Evolutionary conservation across 306 rosid genomes (phyloP).

Genomic region (Mimosa pudica): DNA sequence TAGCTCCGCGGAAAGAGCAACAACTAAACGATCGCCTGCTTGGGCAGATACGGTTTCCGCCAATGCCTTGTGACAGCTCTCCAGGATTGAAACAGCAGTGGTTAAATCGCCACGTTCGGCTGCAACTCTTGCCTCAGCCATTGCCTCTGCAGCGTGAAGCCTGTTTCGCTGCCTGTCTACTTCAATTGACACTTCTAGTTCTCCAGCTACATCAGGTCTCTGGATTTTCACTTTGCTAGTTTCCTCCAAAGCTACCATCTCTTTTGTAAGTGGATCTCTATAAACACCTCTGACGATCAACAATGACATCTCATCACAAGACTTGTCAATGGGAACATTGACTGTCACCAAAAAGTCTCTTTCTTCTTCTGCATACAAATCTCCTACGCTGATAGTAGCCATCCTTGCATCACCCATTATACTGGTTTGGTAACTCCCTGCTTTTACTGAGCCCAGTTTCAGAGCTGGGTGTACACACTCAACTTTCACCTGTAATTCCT

Average conservation of each 20-base stretch:
- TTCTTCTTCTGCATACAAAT: constrained; percentile 93
- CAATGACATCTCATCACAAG: constrained; percentile 62
- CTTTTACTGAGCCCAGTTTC: constrained; percentile 65
- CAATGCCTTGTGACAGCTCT: constrained; percentile 58
- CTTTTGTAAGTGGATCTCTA: constrained; percentile 74
- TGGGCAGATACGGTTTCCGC: constrained; percentile 72
- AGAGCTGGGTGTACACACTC: constrained; percentile 60
- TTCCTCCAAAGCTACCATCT: constrained; percentile 59
- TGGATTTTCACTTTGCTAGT: constrained; percentile 64
- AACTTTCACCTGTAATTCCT: constrained; percentile 69
- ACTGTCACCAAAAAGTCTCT: constrained; percentile 82
- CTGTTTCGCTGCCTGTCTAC: constrained; percentile 93
- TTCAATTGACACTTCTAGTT: constrained; percentile 65
- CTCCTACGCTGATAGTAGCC: constrained; percentile 72
- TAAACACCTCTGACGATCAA: constrained; percentile 61
- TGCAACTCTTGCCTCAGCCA: constrained; percentile 77
- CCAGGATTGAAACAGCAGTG: constrained; percentile 78
- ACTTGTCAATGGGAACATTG: constrained; percentile 67
- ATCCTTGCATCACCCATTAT: constrained; percentile 53
- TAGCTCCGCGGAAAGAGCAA: constrained; percentile 72
- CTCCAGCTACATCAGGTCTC: constrained; percentile 56
- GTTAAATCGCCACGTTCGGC: constrained; percentile 78
- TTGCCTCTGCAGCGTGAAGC: constrained; percentile 78
- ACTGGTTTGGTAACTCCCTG: constrained; percentile 78
- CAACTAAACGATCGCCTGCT: constrained; percentile 64